phyloP scores from a whole-genome alignment of 345 rosid genomes.

The Geranium rotundifolium region DNA sequence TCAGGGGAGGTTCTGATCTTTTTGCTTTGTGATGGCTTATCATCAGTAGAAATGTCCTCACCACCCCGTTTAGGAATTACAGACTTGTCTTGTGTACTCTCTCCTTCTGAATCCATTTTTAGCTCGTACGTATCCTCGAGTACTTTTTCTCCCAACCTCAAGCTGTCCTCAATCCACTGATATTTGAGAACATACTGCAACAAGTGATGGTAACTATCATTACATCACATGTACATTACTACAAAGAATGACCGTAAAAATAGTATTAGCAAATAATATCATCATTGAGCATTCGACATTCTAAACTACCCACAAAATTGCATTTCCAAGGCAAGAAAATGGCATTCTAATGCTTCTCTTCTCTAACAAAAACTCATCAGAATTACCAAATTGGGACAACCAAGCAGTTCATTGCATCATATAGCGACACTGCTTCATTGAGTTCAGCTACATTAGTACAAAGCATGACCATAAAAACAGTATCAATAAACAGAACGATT shows the following conservation, averaged over 20 bases:
- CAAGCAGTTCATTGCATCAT: no score
- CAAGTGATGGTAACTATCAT: constrained; percentile 1
- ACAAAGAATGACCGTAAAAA: no score
- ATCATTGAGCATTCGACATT: background rate
- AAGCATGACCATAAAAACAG: no score
- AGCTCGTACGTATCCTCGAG: constrained; percentile 49
- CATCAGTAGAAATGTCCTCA: constrained; percentile 15
- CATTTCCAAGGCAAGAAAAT: background rate
- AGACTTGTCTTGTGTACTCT: constrained; percentile 17
- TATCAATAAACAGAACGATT: background rate
- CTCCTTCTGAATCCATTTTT: constrained; percentile 25
- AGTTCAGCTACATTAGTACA: no score
- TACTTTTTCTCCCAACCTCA: constrained; percentile 57
- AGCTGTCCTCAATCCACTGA: constrained; percentile 82
- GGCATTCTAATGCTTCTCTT: constrained; percentile 1
- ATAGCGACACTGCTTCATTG: background rate
- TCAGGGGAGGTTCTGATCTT: constrained; percentile 27
- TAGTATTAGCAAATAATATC: background rate
- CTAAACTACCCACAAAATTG: background rate
- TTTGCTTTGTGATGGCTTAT: constrained; percentile 28
- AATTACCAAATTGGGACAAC: no score
- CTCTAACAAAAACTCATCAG: background rate
- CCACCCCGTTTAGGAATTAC: constrained; percentile 10
- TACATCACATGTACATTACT: no score
- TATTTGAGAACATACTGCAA: constrained; percentile 51